Base-by-base conservation (phyloP, 2,329 filamentous ascomycete species). In the Beauveria sp. region DNA sequence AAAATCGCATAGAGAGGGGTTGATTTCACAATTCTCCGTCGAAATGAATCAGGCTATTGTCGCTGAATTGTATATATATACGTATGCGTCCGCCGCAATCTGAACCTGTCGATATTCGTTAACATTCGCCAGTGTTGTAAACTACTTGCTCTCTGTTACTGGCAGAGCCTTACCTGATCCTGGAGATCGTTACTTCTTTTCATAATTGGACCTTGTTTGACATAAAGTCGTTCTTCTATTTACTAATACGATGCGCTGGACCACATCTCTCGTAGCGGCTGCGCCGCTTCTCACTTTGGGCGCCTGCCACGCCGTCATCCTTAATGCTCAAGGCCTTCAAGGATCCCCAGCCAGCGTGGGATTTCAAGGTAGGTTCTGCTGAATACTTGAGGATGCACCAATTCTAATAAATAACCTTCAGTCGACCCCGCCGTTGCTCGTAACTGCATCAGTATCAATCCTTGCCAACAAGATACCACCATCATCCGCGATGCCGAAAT, bases 381-480 rank as follows among this genome's bases (percentile, higher is more conserved):
- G 22, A 18, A 34, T n/a, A 6, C n/a, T 10, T 41, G 16, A 18
- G 6, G 24, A n/a, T 9, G 65, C 51, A 65, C 41, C 34, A 2
- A 16, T 37, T 10, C 28, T 52, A n/a, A 40, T 10, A 55, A 55
- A 26, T 18, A 9, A 14, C 2, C 28, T 1, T 47, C 24, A 80
- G 79, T 87, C 63, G 78, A 83, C 66, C 71, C 78, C 46, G 72
- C 72, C 61, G 77, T 85, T 66, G 82, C 85, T 30, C 80, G 85
- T 64, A 85, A 87, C 70, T 86, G 85, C 71, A 86, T 83, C 18
- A 75, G 76, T 60, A 84, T 86, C 74, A 84, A 79, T 70, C 85
- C 85, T 22, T 88, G 86, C 76, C 84, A 88, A 68, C 82, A 84
- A 64, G 85, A 88, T 62, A 77, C 84, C 12, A 86, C 84, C 58